phyloP scores from a whole-genome alignment of 1,284 basidiomycete species.

The Ustilago shanxiensis region DNA sequence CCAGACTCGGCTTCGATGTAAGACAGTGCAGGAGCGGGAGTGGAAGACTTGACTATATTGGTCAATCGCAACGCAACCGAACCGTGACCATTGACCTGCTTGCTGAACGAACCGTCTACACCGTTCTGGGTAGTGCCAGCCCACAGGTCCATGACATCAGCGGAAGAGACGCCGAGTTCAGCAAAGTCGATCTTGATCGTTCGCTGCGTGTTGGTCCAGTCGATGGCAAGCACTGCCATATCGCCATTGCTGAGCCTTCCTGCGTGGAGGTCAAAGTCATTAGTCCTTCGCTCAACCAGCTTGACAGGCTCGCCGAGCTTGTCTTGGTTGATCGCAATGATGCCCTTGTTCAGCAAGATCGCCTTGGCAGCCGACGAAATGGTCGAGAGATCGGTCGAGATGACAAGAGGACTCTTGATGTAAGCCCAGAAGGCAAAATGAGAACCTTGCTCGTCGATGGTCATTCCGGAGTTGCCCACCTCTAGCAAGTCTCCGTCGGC shows the following conservation, averaged over 20 bases:
- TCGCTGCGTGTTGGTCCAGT: slow-evolving; percentile 34
- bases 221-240: slow-evolving; percentile 45
- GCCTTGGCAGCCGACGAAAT: slow-evolving; percentile 41
- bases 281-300: slow-evolving; percentile 48
- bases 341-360: slow-evolving; percentile 61
- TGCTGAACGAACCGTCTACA: slow-evolving; percentile 24
- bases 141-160: slow-evolving; percentile 48
- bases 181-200: slow-evolving; percentile 45
- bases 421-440: slow-evolving; percentile 67
- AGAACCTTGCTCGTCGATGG: slow-evolving; percentile 56
- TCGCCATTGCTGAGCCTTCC: slow-evolving; percentile 49
- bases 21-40: slow-evolving; percentile 14
- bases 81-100: slow-evolving; percentile 44
- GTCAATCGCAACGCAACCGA: slow-evolving; percentile 36
- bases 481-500: slow-evolving; percentile 63
- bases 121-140: slow-evolving; percentile 11
- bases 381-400: slow-evolving; percentile 63
- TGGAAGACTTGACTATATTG: slow-evolving; percentile 28
- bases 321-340: slow-evolving; percentile 64
- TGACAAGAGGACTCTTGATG: slow-evolving; percentile 65
- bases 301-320: slow-evolving; percentile 51
- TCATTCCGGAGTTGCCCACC: slow-evolving; percentile 50
- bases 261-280: slow-evolving; percentile 42
- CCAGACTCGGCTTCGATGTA: slow-evolving; percentile 38
- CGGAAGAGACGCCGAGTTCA: slow-evolving; percentile 31